phyloP scores from a whole-genome alignment of 225 moss, liverwort and hornwort species.

The Bryoerythrophyllum caledonicum region DNA sequence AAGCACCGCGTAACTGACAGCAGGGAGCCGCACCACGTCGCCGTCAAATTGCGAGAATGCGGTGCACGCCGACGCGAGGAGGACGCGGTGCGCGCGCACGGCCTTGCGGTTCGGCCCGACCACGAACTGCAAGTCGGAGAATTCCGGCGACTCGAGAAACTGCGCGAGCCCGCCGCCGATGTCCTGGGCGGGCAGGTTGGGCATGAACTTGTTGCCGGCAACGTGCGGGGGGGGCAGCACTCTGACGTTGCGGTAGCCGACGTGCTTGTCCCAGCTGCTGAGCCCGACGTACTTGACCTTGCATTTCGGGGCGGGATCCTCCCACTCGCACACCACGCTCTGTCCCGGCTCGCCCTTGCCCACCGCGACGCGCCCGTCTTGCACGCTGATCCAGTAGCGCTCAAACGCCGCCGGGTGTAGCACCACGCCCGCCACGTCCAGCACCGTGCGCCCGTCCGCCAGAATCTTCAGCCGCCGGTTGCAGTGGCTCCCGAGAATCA shows the following conservation, averaged over 20 bases:
- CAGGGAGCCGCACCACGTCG: constrained; percentile 57
- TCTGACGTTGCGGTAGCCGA: constrained; percentile 83
- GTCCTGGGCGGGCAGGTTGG: constrained; percentile 24
- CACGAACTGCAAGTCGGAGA: constrained; percentile 70
- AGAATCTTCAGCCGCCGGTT: constrained; percentile 88
- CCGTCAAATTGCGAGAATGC: constrained; percentile 38
- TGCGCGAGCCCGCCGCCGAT: constrained; percentile 55
- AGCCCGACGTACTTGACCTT: constrained; percentile 78
- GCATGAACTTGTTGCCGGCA: constrained; percentile 28
- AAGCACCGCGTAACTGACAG: constrained; percentile 55
- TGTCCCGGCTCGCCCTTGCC: constrained; percentile 93
- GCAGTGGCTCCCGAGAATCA: constrained; percentile 92
- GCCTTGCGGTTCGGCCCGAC: constrained; percentile 51
- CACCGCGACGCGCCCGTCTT: constrained; percentile 73
- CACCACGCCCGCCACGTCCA: constrained; percentile 68
- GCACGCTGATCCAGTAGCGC: constrained; percentile 88
- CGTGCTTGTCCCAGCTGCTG: constrained; percentile 98
- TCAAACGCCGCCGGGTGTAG: constrained; percentile 72
- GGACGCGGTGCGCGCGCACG: constrained; percentile 75
- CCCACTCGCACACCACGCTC: constrained; percentile 73
- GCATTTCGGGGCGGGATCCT: constrained; percentile 75
- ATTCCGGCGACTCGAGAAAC: constrained; percentile 73
- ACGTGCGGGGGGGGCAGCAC: constrained; percentile 73
- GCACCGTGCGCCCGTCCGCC: constrained; percentile 82
- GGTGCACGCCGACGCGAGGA: constrained; percentile 68